Evolutionary conservation across 2,329 filamentous ascomycete genomes (phyloP), one percentile per base, ranked within the genome.

Genomic region (Aureobasidium sp.): DNA sequence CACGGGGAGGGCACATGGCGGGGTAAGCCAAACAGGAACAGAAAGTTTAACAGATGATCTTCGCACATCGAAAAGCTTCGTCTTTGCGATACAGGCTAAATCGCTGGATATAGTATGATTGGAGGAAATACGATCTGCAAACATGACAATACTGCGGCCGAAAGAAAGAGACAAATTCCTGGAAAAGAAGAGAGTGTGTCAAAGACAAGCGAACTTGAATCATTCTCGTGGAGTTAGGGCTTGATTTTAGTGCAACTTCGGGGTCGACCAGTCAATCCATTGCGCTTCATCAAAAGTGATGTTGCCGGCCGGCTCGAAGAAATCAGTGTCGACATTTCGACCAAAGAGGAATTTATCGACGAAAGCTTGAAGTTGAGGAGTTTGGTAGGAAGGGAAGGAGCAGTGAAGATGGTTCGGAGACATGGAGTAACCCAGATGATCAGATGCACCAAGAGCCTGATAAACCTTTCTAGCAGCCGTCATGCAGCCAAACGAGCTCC

Each of bases 381-480:
- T 69, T 67, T 80, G 76, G 25, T 71, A 67, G 37, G 70, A 70
- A 4, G 79, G 79, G 67, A 82, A 81, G 61, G 66, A 63, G 66
- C 79, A 82, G 63, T 82, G 79, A 55, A 68, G 67, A 64, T 81
- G 75, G 55, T 73, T 74, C 32, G 76, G 77, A 29, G 75, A 69
- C 60, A 80, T 72, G 29, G 76, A 78, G 64, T 79, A 79, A 2
- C 79, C 79, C 75, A 81, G 79, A 64, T 77, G 74, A 58, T 74
- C 74, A 14, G 74, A 71, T 2, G 70, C 74, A 54, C 77, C 79
- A 22, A 77, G 68, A 4, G 73, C 74, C 68, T 77, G 73, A 66
- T 79, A 81, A 61, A 80, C 74, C 47, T 74, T 66, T 34, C 73
- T 71, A 4, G 69, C 78, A 17, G 73, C 76, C 66, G 76, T 76